Evolutionary conservation across 1,284 basidiomycete species (phyloP), one percentile per base, ranked within the genome.

Genomic region (Malassezia caprae): DNA sequence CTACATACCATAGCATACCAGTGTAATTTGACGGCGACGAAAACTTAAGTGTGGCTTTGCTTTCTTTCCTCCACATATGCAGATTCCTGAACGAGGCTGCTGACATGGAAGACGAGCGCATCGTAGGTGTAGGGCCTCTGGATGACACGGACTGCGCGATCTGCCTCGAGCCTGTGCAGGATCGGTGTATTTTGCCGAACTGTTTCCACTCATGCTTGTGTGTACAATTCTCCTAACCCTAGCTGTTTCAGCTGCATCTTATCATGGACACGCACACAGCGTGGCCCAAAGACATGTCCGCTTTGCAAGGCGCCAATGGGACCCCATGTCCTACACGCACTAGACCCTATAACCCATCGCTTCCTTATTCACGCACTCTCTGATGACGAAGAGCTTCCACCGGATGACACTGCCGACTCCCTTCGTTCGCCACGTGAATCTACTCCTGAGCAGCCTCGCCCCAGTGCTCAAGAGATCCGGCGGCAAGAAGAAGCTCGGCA

Each of bases 131-230:
- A 23, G 24, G 41, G 1, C 12, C 23, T 24, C 35, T 55, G 19
- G 53, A 43, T 12, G 55, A 52, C 11, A 8, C 27, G n/a, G 41
- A 48, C 15, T 57, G 55, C 24, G 49, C 55, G 1, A 52, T 57
- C 8, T 57, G 55, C 23, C 41, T 57, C 1, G 55, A 57, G 24
- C 37, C 31, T 19, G 37, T 57, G 1, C 4, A 26, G 15, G 55
- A 57, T 26, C 49, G 55, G 2, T 51, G 49, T 12, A 24, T 57
- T 7, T 45, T 57, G 6, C 55, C 55, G 8, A 15, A 30, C 19
- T 56, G 54, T 24, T 56, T 56, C 31, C 54, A 56, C 28, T 49
- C 54, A 12, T 57, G 55, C 35, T 57, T 57, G 13, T 43, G 27
- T 21, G 49, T 28, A 43, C 27, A 19, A 2, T 2, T 13, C 15